Evolutionary conservation across 2,329 filamentous ascomycete species (phyloP), one percentile per base, ranked within the genome.

Genomic region (Fusarium albosuccineum): DNA sequence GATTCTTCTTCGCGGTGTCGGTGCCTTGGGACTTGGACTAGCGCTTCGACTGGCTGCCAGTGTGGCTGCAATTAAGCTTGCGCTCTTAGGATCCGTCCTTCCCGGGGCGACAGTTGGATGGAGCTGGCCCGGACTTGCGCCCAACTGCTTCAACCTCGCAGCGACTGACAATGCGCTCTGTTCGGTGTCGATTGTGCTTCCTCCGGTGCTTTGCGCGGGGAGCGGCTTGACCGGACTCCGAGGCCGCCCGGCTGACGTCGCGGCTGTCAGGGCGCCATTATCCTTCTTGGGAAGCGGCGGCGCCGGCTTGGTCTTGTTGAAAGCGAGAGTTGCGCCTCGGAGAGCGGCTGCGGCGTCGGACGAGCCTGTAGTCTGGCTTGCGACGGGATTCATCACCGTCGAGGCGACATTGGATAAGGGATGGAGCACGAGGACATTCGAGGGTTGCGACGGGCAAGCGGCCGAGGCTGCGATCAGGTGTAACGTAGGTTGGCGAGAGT

Each of bases 31-130:
- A 8, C 72, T 77, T 10, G 81, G 78, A 58, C 81, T 83, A 27
- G 80, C 82, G 60, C 77, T 85, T 5, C 84, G 80, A 66, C 87
- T 87, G 27, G 82, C 84, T 14, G 87, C 86, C 74, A 89, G 82
- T 57, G 87, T 89, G 17, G 89, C 89, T 13, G 80, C 79, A 53
- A 81, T 81, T 60, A 80, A 78, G 87, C 90, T 81, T 6, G 88
- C 83, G 45, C 85, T 89, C 60, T 83, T 85, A 13, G 79, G 72
- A 58, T 82, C 82, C 56, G 73, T 58, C 61, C 57, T 65, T 30
- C 50, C 51, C 16, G 58, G 26, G 9, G 62, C 53, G 40, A 57
- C 41, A 9, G 59, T 65, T 9, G 70, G 64, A 44, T 72, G 61
- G 34, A 65, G 57, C 63, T 71, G 60, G 13, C 50, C 66, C 14